Percentiles rank a stretch among this genome's conserved stretches.
Conservation (phyloP, 192 early-diverging fungal species). For the Backusella macrospora region DNA sequence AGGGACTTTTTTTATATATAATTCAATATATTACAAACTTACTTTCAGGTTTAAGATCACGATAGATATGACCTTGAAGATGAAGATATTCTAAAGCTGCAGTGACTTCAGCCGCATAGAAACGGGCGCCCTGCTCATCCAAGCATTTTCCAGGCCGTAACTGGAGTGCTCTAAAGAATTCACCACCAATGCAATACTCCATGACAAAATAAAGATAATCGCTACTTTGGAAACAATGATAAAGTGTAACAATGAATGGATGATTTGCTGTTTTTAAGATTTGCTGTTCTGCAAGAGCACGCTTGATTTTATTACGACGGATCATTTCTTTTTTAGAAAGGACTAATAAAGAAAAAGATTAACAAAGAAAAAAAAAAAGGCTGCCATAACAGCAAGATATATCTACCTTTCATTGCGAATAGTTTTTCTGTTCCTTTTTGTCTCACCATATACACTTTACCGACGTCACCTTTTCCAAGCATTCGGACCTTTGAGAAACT, state of each 20-base stretch:
- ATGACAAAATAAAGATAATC: constrained; percentile 85
- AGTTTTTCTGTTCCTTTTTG: constrained; percentile 80
- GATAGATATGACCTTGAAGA: constrained; percentile 94
- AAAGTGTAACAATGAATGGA: constrained; percentile 87
- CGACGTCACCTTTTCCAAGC: constrained; percentile 97
- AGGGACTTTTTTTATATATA: background rate
- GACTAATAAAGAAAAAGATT: constrained; percentile 35
- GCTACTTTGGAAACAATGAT: constrained; percentile 87
- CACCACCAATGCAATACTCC: constrained; percentile 90
- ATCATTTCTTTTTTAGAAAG: constrained; percentile 95
- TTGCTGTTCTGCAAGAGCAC: constrained; percentile 94
- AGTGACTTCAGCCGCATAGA: constrained; percentile 97
- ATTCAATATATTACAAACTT: constrained; percentile 45
- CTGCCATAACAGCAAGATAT: background rate
- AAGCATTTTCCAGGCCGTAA: constrained; percentile 86
- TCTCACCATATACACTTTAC: constrained; percentile 93
- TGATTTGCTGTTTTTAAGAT: constrained; percentile 80
- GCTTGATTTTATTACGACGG: constrained; percentile 97
- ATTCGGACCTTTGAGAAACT: constrained; percentile 89
- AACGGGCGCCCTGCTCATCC: constrained; percentile 88
- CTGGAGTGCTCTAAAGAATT: constrained; percentile 91
- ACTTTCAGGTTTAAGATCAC: constrained; percentile 98
- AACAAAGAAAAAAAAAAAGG: background rate
- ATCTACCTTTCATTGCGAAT: constrained; percentile 94
- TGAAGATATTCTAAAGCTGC: constrained; percentile 96